Evolutionary conservation across 2,329 filamentous ascomycete species (phyloP).

Genomic region (Cordyceps militaris): DNA sequence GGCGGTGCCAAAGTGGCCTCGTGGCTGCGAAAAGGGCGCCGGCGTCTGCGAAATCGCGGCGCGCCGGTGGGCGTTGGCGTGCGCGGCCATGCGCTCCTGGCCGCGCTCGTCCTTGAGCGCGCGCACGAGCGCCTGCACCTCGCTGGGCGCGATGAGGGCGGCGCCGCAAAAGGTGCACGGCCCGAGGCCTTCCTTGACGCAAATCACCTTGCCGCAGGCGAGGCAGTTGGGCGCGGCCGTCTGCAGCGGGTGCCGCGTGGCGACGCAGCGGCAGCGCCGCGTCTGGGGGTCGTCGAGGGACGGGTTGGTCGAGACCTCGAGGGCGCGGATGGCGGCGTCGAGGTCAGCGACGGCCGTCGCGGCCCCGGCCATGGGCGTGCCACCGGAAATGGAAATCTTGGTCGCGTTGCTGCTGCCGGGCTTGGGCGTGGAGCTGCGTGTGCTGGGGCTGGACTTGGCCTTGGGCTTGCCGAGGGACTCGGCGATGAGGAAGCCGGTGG

Average conservation of each 20-base stretch:
- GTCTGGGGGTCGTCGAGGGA: constrained; percentile 48
- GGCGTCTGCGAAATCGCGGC: constrained; percentile 58
- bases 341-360: constrained; percentile 65
- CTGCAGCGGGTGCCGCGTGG: constrained; percentile 77
- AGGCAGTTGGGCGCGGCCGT: constrained; percentile 90
- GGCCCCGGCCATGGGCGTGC: constrained; percentile 73
- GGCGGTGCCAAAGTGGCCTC: constrained; percentile 22
- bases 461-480: constrained; percentile 58
- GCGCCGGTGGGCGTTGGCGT: constrained; percentile 62
- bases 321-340: constrained; percentile 74
- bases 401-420: constrained; percentile 33
- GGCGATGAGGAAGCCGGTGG: constrained; percentile 73
- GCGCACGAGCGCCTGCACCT: constrained; percentile 79
- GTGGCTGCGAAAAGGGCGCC: constrained; percentile 50
- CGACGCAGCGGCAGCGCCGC: constrained; percentile 80
- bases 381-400: constrained; percentile 68
- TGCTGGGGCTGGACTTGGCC: constrained; percentile 44
- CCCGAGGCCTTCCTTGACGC: constrained; percentile 85
- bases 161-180: constrained; percentile 86
- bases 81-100: constrained; percentile 74
- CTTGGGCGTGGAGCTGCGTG: constrained; percentile 48
- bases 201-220: constrained; percentile 89
- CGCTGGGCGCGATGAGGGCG: constrained; percentile 61
- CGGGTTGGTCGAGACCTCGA: constrained; percentile 91
- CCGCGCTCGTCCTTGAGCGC: constrained; percentile 81